A percentile compares a stretch with the other conserved stretches of the same genome.
Evolutionary conservation across 179 eudicot species (phyloP).

Genomic region (Heliamphora pulchella): DNA sequence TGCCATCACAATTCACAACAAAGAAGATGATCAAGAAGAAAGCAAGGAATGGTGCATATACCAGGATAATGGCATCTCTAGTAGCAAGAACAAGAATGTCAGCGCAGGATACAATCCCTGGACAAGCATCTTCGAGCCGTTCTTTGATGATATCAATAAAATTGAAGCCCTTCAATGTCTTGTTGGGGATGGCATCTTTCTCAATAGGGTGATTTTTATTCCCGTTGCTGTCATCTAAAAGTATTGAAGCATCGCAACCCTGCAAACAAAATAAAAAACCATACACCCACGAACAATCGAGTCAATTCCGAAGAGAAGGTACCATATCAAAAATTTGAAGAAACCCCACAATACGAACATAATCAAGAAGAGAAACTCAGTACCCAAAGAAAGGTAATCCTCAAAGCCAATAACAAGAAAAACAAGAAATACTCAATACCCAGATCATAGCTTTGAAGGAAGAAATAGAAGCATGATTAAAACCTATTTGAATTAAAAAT

Average conservation of each 20-base stretch:
- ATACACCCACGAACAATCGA: not conserved
- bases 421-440: not conserved
- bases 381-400: not conserved
- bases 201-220: not conserved
- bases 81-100: constrained; percentile 22
- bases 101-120: constrained; percentile 20
- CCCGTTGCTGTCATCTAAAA: constrained; percentile 9
- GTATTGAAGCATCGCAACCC: constrained; percentile 20
- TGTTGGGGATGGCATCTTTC: constrained; percentile 12
- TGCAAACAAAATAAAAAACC: not conserved
- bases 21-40: not conserved
- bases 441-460: not conserved
- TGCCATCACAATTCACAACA: not conserved
- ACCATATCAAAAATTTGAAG: not conserved
- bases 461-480: not conserved
- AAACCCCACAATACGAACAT: not conserved
- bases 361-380: not conserved
- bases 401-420: not conserved
- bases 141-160: constrained; percentile 17
- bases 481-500: not conserved
- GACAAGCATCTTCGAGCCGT: constrained; percentile 17
- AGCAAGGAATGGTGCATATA: not conserved
- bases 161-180: constrained; percentile 16
- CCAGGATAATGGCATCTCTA: constrained; percentile 20
- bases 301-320: not conserved